Evolutionary conservation across 2,329 filamentous ascomycete genomes (phyloP), one percentile per base, ranked within the genome.

Genomic region (Xylariaceae sp.): DNA sequence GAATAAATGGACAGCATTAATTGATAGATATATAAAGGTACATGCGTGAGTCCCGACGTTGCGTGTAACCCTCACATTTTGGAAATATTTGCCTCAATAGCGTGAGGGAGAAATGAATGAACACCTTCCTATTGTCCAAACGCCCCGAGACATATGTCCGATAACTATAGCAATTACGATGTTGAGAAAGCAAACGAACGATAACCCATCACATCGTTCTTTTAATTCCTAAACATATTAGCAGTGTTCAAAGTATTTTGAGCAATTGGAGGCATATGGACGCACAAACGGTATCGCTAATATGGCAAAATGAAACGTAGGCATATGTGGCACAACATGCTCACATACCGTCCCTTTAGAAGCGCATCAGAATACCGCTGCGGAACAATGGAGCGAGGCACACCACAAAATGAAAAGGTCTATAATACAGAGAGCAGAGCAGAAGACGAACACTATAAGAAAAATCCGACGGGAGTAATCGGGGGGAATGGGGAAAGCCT

Each of bases 341-440:
- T 67, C 45, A 68, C 40, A 62, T 51, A 48, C 62, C 63, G 48
- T 68, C 66, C 66, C 66, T 68, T 67, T 34, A 48, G 47, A 54
- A 57, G 46, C 36, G 46, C n/a, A 61, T 61, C 55, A 61, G 58
- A 61, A 61, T 52, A 50, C 41, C 12, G 26, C 39, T 21, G 4
- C 19, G 17, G 6, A 49, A 44, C 21, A 47, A 36, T 12, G 7
- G 28, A 34, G 33, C 6, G 23, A 39, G 40, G 23, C 26, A 55
- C n/a, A 39, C 5, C 4, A 8, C 3, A 11, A 26, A 44, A 44
- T 8, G 14, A 41, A n/a, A 26, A 44, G n/a, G 28, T 47, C 40
- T 53, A 53, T 41, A 31, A 17, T 28, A 39, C 12, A 12, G 23
- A 50, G 33, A 12, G 14, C 11, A 48, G 34, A 41, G 4, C 40